A percentile compares a stretch with the other conserved stretches of the same genome.
These are phyloP conservation scores for Cercophora samala DNA, from an alignment of 495 filamentous ascomycete species.

Conservation along the genomic window DNA sequence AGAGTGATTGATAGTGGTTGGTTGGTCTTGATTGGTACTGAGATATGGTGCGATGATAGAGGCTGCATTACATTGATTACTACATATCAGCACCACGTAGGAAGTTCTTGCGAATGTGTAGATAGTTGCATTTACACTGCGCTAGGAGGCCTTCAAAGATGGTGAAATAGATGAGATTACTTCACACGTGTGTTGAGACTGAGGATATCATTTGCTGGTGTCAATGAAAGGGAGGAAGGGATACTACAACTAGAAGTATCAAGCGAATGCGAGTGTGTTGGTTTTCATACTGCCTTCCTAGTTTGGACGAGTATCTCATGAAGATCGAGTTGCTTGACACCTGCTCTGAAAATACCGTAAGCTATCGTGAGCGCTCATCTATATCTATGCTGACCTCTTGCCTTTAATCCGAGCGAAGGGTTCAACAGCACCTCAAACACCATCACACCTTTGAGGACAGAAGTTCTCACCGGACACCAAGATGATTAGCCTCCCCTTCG, in stretches of 20 bases:
- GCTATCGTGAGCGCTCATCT: not conserved
- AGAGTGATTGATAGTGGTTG: not conserved
- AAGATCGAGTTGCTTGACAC: not conserved
- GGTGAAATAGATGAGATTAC: not conserved
- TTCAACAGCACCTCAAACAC: not conserved
- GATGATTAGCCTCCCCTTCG: not conserved
- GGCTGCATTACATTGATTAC: not conserved
- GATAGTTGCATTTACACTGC: not conserved
- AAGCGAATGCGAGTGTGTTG: not conserved
- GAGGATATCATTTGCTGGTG: not conserved
- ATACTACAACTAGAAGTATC: not conserved
- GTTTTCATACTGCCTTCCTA: not conserved
- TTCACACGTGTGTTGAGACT: not conserved
- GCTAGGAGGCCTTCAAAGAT: not conserved
- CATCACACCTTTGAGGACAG: slow-evolving; percentile 1
- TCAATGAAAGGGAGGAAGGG: not conserved
- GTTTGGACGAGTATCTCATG: not conserved
- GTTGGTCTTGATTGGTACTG: not conserved
- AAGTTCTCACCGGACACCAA: not conserved
- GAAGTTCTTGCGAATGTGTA: not conserved
- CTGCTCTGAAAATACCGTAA: not conserved
- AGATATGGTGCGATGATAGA: not conserved
- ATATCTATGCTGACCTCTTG: not conserved
- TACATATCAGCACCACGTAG: not conserved
- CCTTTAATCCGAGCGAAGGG: not conserved